A percentile compares a stretch with the other conserved stretches of the same genome.
Conservation (phyloP, 2,329 filamentous ascomycete species). For the Pseudocercospora fijiensis region DNA sequence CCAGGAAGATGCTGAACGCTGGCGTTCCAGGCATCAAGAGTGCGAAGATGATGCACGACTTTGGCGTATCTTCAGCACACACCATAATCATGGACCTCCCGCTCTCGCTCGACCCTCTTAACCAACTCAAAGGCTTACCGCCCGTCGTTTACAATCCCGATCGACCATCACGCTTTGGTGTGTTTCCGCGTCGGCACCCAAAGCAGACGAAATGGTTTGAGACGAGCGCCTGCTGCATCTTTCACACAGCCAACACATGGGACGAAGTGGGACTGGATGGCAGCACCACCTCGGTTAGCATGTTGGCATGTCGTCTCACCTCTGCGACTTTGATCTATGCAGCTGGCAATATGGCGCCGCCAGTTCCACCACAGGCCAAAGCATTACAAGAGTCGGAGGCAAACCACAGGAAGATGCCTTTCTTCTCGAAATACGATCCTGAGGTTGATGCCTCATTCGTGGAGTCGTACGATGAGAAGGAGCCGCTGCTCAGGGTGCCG, state of each 20-base stretch:
- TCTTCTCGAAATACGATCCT: constrained; percentile 48
- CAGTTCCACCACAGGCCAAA: constrained; percentile 33
- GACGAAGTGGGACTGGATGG: constrained; percentile 47
- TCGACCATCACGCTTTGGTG: constrained; percentile 61
- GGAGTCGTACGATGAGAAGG: constrained; percentile 32
- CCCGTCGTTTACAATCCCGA: constrained; percentile 61
- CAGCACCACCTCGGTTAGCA: constrained; percentile 53
- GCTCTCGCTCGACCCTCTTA: constrained; percentile 63
- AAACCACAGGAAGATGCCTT: constrained; percentile 44
- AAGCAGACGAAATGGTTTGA: constrained; percentile 64
- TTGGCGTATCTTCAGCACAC: constrained; percentile 62
- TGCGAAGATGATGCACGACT: constrained; percentile 75
- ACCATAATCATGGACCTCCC: constrained; percentile 70
- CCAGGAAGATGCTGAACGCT: constrained; percentile 48
- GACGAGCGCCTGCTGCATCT: constrained; percentile 66
- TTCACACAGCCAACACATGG: constrained; percentile 72
- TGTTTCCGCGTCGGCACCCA: constrained; percentile 64
- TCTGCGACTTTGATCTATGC: constrained; percentile 65
- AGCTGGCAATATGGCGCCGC: constrained; percentile 61
- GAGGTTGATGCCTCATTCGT: constrained; percentile 33
- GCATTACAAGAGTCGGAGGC: constrained; percentile 36
- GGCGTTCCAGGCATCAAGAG: constrained; percentile 61
- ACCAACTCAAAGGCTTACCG: constrained; percentile 56
- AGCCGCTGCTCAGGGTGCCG: constrained; percentile 28
- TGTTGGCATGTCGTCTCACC: constrained; percentile 66